Conservation (phyloP, 352 stramenopile genomes). For the Globisporangium rhizosaccharum region DNA sequence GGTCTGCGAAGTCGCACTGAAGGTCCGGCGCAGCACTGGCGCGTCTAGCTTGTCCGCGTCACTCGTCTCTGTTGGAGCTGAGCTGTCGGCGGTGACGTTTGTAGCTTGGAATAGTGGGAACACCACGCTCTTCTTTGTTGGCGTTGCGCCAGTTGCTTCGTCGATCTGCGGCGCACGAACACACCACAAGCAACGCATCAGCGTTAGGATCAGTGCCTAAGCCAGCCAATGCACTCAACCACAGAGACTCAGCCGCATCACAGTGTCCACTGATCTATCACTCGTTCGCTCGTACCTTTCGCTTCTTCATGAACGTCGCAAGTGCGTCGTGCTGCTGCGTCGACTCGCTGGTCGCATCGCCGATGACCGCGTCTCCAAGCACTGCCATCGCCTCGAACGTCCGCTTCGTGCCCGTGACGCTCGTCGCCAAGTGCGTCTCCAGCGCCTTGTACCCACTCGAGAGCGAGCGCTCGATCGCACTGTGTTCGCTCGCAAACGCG, state of each 20-base stretch:
- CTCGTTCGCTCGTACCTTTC: conserved; percentile 22
- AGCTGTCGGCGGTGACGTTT: conserved; percentile 10
- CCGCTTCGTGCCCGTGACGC: conserved; percentile 15
- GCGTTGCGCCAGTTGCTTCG: conserved; percentile 30
- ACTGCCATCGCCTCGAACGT: conserved; percentile 21
- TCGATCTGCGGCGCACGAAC: conserved; percentile 21
- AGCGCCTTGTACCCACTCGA: conserved; percentile 20
- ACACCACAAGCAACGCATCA: not conserved
- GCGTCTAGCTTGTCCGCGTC: conserved; percentile 2
- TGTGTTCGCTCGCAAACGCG: conserved; percentile 13
- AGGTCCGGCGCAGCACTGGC: not conserved
- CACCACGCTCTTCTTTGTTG: conserved; percentile 29
- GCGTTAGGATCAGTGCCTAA: not conserved
- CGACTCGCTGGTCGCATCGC: conserved; percentile 21
- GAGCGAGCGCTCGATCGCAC: not conserved
- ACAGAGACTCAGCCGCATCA: too few species aligned
- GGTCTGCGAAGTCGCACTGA: conserved; percentile 8
- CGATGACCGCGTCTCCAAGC: conserved; percentile 22
- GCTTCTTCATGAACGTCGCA: conserved; percentile 43
- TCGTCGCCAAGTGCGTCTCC: not conserved
- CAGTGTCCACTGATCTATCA: too few species aligned
- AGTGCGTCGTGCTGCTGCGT: conserved; percentile 29
- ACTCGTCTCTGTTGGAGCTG: not conserved
- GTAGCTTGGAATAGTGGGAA: conserved; percentile 47
- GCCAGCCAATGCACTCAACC: too few species aligned